Percentiles rank a stretch among this genome's conserved stretches.
These are phyloP conservation scores for Cryphonectria naterciae DNA, from an alignment of 2,329 filamentous ascomycete genomes.

Conservation along the genomic window DNA sequence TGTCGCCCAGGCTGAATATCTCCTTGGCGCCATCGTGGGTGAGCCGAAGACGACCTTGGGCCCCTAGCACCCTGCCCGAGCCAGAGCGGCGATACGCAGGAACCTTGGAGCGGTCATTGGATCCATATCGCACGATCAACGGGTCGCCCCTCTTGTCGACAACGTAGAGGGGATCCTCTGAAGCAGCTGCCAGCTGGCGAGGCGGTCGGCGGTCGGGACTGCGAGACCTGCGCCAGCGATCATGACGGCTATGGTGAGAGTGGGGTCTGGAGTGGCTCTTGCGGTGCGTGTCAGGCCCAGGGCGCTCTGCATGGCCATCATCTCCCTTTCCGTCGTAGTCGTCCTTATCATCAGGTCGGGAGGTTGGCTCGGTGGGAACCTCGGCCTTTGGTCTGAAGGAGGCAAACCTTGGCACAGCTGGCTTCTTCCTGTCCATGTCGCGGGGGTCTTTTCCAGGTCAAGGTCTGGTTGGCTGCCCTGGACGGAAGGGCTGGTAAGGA, in stretches of 20 bases:
- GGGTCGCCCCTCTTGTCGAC: conserved; percentile 78
- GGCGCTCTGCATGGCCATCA: conserved; percentile 18
- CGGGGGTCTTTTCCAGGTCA: background rate
- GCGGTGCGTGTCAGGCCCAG: conserved; percentile 2
- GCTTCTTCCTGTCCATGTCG: conserved; percentile 31
- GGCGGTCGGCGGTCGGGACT: conserved; percentile 18
- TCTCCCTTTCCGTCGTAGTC: background rate
- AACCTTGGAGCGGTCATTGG: conserved; percentile 71
- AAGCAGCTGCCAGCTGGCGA: conserved; percentile 9
- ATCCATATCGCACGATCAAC: conserved; percentile 75
- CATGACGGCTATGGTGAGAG: conserved; percentile 22
- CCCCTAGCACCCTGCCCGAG: conserved; percentile 71
- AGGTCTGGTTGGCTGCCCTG: background rate
- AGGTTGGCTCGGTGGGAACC: background rate
- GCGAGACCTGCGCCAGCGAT: conserved; percentile 20
- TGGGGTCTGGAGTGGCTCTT: conserved; percentile 19
- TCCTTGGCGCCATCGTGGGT: conserved; percentile 66
- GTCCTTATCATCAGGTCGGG: background rate
- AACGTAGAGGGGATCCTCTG: conserved; percentile 50
- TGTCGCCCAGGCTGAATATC: conserved; percentile 51
- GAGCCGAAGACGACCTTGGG: conserved; percentile 63
- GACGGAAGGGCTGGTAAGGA: background rate
- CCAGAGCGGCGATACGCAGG: conserved; percentile 73
- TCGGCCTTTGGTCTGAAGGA: conserved; percentile 31
- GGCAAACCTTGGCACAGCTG: conserved; percentile 38